Percentiles rank a stretch among this genome's conserved stretches.
These are phyloP conservation scores for Calophaca sinica DNA, from an alignment of 306 rosid genomes.

Conservation along the genomic window DNA sequence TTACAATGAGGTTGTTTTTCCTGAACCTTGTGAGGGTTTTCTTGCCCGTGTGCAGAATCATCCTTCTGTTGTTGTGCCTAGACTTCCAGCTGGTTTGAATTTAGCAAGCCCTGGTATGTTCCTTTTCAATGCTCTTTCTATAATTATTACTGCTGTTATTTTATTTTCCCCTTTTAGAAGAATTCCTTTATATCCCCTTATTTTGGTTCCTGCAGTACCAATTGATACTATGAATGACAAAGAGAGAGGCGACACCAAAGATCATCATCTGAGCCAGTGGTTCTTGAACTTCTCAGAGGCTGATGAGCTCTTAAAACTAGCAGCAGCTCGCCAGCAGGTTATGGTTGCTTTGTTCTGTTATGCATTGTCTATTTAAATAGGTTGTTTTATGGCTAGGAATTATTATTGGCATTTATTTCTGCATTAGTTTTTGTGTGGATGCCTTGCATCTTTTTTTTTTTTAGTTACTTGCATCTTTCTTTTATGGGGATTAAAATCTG, in stretches of 20 bases:
- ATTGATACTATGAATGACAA: slow-evolving; percentile 60
- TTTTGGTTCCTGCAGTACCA: slow-evolving; percentile 55
- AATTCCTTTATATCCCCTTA: slow-evolving; percentile 22
- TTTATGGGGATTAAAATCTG: slow-evolving; percentile 26
- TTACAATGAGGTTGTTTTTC: slow-evolving; percentile 88
- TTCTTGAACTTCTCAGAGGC: slow-evolving; percentile 98
- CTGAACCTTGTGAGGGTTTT: slow-evolving; percentile 79
- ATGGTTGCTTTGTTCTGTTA: slow-evolving; percentile 41
- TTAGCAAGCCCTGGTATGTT: slow-evolving; percentile 76
- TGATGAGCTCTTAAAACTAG: slow-evolving; percentile 93
- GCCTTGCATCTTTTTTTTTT: not conserved
- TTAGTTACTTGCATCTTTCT: slow-evolving; percentile 25
- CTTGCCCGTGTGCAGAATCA: slow-evolving; percentile 85
- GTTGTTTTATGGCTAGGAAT: not conserved
- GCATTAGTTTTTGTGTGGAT: slow-evolving; percentile 23
- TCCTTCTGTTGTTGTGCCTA: slow-evolving; percentile 87
- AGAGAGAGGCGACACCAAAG: slow-evolving; percentile 81
- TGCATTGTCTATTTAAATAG: slow-evolving; percentile 10
- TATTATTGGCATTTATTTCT: slow-evolving; percentile 21
- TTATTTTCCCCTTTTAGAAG: not conserved
- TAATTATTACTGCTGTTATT: not conserved
- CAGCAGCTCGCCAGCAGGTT: slow-evolving; percentile 98
- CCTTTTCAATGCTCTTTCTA: slow-evolving; percentile 5
- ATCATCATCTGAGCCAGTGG: slow-evolving; percentile 86
- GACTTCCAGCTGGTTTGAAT: slow-evolving; percentile 79